Evolutionary conservation across 441 rosid genomes (phyloP).

Genomic region (Breynia disticha): DNA sequence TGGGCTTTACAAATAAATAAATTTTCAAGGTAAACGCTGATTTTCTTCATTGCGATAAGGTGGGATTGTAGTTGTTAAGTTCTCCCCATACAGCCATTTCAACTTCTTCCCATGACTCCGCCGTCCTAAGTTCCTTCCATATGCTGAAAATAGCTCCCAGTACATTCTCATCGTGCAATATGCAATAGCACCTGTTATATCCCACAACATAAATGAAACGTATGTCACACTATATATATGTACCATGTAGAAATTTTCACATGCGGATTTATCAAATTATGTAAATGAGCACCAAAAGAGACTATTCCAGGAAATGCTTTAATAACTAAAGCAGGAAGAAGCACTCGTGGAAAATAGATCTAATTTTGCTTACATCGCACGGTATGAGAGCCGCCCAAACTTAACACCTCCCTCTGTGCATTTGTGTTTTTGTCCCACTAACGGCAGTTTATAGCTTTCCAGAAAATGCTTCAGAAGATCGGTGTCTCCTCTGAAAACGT

Average conservation of each 20-base stretch:
- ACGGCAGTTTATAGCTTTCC: conserved; percentile 67
- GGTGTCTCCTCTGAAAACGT: conserved; percentile 75
- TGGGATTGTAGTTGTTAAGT: conserved; percentile 39
- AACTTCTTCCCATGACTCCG: conserved; percentile 81
- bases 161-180: conserved; percentile 75
- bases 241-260: too few relatives aligned
- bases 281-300: too few relatives aligned
- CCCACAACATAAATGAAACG: conserved; percentile 7
- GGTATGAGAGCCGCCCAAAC: conserved; percentile 60
- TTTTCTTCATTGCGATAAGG: not conserved
- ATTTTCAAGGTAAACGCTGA: too few relatives aligned
- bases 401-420: conserved; percentile 24
- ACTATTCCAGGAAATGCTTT: too few relatives aligned
- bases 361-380: conserved; percentile 60
- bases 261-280: too few relatives aligned
- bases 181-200: conserved; percentile 75
- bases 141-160: conserved; percentile 73
- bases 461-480: conserved; percentile 53
- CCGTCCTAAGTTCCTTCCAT: conserved; percentile 62
- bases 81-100: conserved; percentile 76
- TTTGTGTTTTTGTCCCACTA: conserved; percentile 28
- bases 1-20: too few relatives aligned
- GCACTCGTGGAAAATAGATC: not conserved
- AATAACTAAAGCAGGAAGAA: not conserved
- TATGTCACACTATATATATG: too few relatives aligned